Percentiles rank a stretch among this genome's conserved stretches.
These are phyloP conservation scores for Coniochaeta pulveracea DNA, from an alignment of 2,329 filamentous ascomycete species.

Conservation along the genomic window DNA sequence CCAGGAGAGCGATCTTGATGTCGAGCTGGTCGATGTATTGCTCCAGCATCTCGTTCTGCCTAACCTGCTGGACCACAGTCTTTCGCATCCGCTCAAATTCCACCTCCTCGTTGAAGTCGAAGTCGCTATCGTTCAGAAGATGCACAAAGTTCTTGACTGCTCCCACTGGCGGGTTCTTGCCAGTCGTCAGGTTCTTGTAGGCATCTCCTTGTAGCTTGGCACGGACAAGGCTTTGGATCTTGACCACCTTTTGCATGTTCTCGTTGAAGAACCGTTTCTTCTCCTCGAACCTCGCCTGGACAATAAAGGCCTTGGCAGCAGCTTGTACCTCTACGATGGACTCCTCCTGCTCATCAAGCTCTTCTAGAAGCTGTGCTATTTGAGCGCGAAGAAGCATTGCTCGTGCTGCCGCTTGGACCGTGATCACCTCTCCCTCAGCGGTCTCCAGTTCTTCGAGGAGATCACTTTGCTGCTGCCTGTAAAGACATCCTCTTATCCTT, in stretches of 20 bases:
- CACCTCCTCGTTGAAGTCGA: conserved; percentile 97
- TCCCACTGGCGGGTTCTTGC: conserved; percentile 92
- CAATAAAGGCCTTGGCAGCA: conserved; percentile 57
- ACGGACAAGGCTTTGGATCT: conserved; percentile 93
- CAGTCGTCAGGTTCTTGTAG: conserved; percentile 91
- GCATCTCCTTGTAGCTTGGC: conserved; percentile 94
- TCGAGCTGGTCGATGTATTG: conserved; percentile 98
- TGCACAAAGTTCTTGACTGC: conserved; percentile 98
- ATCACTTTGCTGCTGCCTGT: conserved; percentile 46
- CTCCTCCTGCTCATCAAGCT: conserved; percentile 78
- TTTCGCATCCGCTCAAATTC: conserved; percentile 93
- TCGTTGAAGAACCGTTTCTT: conserved; percentile 84
- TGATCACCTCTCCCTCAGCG: conserved; percentile 53
- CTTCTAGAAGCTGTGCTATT: conserved; percentile 61
- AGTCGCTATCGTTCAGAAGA: conserved; percentile 92
- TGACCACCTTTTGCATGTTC: conserved; percentile 98
- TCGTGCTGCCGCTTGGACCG: conserved; percentile 65
- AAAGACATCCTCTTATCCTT: conserved; percentile 51
- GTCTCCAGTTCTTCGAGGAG: conserved; percentile 61
- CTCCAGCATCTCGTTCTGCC: conserved; percentile 93
- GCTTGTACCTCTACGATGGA: conserved; percentile 65
- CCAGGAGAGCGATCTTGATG: conserved; percentile 94
- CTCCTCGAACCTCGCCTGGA: conserved; percentile 67
- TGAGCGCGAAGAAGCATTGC: conserved; percentile 69
- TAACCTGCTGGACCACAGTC: conserved; percentile 92